Base-by-base conservation (phyloP, 1,284 basidiomycete species). In the Rhodotorula sp. region DNA sequence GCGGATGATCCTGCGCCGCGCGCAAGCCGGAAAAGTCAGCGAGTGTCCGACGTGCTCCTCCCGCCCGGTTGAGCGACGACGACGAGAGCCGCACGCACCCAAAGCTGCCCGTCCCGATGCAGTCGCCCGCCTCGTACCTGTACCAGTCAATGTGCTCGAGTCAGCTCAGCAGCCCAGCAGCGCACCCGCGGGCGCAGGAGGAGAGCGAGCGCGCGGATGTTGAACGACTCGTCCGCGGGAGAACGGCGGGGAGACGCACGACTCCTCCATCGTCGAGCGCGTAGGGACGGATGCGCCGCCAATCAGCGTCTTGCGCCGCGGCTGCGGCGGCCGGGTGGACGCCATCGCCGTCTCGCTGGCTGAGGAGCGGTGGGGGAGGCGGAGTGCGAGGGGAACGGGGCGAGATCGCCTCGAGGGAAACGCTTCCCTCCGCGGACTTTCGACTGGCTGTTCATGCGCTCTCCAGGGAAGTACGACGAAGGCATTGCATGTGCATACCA, bases 91-190 rank as follows among this genome's bases (percentile, higher is more conserved):
- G 4, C 36, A 36, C 74, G 39, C 36, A 74, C 74, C 96, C 95
- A 84, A 98, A 99, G 19, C 91, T 92, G n/a, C 95, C 95, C 77
- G 94, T 96, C 13, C 96, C 95, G 67, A 99, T 96, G 72, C 96
- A 86, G 77, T 94, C 92, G 61, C 95, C 85, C 9, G 92, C 85
- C 75, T 95, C 93, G 80, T 96, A 97, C 69, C 88, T 86, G 75
- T 90, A 6, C 34, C 0, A 0, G 4, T 22, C n/a, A 17, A 4
- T 9, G 0, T 3, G 19, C 7, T 4, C 3, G 21, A 44, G 32
- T 29, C 12, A 50, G 46, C 10, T 10, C 17, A 46, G 6, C 17
- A 5, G 9, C 7, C 8, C 21, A 22, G 32, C 0, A 12, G 29
- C n/a, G 22, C 27, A 8, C n/a, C 15, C 25, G 13, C 27, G n/a